These are phyloP conservation scores for Starmerella stigmatis DNA, from an alignment of 805 yeast species.

Conservation along the genomic window DNA sequence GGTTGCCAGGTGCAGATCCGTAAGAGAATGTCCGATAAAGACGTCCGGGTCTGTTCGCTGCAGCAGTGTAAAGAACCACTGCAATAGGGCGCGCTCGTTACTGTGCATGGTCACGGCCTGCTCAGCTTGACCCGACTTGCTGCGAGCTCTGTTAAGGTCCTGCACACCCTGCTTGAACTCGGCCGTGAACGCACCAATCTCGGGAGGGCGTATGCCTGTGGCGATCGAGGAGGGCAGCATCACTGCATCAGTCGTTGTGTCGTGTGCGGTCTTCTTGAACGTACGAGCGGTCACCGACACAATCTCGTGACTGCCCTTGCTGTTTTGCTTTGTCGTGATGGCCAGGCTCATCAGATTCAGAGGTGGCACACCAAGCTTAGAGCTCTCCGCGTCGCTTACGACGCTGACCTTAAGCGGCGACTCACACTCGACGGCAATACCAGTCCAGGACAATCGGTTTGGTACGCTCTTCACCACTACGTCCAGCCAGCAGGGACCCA, in stretches of 20 bases:
- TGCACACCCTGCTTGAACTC: conserved; percentile 47
- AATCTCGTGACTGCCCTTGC: conserved; percentile 69
- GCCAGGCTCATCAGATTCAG: conserved; percentile 64
- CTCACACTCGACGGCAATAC: conserved; percentile 55
- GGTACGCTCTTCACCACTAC: conserved; percentile 49
- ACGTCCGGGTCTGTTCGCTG: conserved; percentile 85
- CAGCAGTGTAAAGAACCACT: conserved; percentile 61
- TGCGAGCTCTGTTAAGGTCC: conserved; percentile 35
- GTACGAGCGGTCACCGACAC: conserved; percentile 72
- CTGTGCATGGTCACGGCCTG: conserved; percentile 43
- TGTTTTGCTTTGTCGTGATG: conserved; percentile 70
- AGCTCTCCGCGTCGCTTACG: conserved; percentile 30
- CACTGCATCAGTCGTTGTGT: conserved; percentile 51
- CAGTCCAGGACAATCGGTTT: conserved; percentile 63
- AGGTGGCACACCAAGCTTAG: conserved; percentile 43
- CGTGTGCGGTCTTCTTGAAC: conserved; percentile 54
- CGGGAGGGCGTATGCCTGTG: conserved; percentile 70
- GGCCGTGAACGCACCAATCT: conserved; percentile 52
- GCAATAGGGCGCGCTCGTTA: conserved; percentile 63
- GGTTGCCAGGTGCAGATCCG: conserved; percentile 66
- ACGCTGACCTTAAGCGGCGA: conserved; percentile 32
- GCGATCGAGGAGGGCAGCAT: conserved; percentile 49
- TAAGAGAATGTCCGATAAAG: conserved; percentile 77
- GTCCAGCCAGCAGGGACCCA: conserved; percentile 98
- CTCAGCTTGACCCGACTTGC: conserved; percentile 27